A percentile compares a stretch with the other conserved stretches of the same genome.
Evolutionary conservation across 2,329 filamentous ascomycete genomes (phyloP).

Genomic region (Proliferodiscus dingleyae): DNA sequence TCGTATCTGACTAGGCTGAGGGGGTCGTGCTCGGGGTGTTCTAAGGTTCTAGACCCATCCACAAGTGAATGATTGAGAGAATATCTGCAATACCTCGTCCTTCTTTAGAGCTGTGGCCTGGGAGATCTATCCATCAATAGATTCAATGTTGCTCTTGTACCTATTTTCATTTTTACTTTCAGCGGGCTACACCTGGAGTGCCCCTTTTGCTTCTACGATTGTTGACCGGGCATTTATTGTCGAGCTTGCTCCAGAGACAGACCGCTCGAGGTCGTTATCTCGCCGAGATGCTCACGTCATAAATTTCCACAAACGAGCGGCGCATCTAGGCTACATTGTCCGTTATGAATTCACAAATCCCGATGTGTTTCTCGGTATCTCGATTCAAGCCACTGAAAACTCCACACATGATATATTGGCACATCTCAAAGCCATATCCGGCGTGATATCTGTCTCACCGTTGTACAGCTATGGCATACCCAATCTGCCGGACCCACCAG

Average conservation of each 20-base stretch:
- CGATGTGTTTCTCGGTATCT: slow-evolving; percentile 14
- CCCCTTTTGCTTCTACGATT: neutral
- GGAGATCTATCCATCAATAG: no score
- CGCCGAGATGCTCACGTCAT: neutral
- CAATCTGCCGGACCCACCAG: neutral
- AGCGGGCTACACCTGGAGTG: neutral
- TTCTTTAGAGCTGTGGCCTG: no score
- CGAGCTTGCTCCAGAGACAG: slow-evolving; percentile 1
- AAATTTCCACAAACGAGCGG: slow-evolving; percentile 11
- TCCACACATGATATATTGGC: neutral
- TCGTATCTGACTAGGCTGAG: neutral
- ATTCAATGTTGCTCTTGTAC: neutral
- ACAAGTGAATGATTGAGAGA: no score
- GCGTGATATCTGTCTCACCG: slow-evolving; percentile 5
- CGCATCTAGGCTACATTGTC: slow-evolving; percentile 8
- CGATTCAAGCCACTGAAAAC: slow-evolving; percentile 14
- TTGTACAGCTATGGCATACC: neutral
- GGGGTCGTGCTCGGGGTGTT: no score
- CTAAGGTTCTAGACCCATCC: no score
- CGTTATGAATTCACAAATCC: slow-evolving; percentile 15
- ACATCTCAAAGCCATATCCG: slow-evolving; percentile 5
- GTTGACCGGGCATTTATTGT: slow-evolving; percentile 1
- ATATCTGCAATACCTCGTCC: no score
- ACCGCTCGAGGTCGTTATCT: neutral
- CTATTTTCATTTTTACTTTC: neutral